A percentile compares a stretch with the other conserved stretches of the same genome.
These are phyloP conservation scores for Amylocarpus encephaloides DNA, from an alignment of 2,329 filamentous ascomycete species.

Conservation along the genomic window DNA sequence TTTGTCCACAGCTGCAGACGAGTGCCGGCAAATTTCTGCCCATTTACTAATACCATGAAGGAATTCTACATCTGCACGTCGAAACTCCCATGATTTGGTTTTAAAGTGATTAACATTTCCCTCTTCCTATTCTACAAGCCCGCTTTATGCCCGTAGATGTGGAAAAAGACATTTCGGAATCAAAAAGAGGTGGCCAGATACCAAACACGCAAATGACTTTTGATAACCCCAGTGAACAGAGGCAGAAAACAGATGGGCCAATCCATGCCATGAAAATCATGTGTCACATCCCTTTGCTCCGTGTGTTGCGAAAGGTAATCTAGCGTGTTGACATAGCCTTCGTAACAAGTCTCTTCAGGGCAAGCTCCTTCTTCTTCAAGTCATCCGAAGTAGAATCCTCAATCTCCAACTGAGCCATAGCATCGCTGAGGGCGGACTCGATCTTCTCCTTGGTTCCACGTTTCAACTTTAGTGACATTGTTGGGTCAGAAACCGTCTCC, in stretches of 20 bases:
- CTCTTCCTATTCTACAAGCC: conserved; percentile 31
- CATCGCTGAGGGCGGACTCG: conserved; percentile 91
- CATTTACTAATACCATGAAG: too few relatives aligned
- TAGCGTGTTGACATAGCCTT: conserved; percentile 93
- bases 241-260: conserved; percentile 29
- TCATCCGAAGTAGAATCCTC: conserved; percentile 88
- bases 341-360: conserved; percentile 94
- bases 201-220: conserved; percentile 32
- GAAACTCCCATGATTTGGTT: conserved; percentile 9
- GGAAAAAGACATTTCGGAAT: conserved; percentile 23
- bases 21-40: too few relatives aligned
- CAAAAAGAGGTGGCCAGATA: conserved; percentile 23
- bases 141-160: conserved; percentile 30
- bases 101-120: conserved; percentile 26
- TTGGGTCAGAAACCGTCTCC: conserved; percentile 97
- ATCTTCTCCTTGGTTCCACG: conserved; percentile 99
- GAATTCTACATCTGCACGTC: not conserved
- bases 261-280: conserved; percentile 31
- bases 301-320: conserved; percentile 31
- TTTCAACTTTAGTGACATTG: conserved; percentile 95
- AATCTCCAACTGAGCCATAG: conserved; percentile 95
- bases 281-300: conserved; percentile 25
- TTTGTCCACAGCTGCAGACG: too few relatives aligned
- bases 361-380: conserved; percentile 99
- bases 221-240: conserved; percentile 27